Conservation (phyloP, 345 rosid species). For the Gynandropsis gynandra region DNA sequence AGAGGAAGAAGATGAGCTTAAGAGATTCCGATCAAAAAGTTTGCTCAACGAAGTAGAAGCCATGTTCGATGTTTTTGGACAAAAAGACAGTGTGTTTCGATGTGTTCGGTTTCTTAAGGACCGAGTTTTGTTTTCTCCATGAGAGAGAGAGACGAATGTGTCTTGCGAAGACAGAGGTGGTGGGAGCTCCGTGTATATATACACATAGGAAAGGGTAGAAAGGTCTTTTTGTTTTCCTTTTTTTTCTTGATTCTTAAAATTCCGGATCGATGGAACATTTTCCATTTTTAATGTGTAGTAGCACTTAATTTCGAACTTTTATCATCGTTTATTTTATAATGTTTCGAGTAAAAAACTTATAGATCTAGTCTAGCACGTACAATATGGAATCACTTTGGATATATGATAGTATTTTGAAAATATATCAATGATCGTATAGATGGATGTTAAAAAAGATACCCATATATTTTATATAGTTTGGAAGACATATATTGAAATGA, state of each 20-base stretch:
- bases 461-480: too few relatives aligned
- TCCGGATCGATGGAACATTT: too few relatives aligned
- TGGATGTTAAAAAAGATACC: too few relatives aligned
- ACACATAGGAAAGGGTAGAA: not conserved
- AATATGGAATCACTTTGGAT: too few relatives aligned
- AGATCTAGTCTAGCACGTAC: too few relatives aligned
- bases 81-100: slow-evolving; percentile 19
- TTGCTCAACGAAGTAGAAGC: slow-evolving; percentile 17
- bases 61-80: slow-evolving; percentile 5
- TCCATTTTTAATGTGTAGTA: too few relatives aligned
- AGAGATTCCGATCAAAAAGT: slow-evolving; percentile 13
- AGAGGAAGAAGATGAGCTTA: slow-evolving; percentile 20
- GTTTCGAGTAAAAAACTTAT: too few relatives aligned
- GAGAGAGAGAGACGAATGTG: not conserved
- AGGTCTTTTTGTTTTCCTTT: not conserved
- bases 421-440: too few relatives aligned
- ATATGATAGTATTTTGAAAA: too few relatives aligned
- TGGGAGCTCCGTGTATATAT: slow-evolving; percentile 5
- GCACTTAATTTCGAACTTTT: too few relatives aligned
- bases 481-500: too few relatives aligned
- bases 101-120: slow-evolving; percentile 15
- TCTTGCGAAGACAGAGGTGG: not conserved
- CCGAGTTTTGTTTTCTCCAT: slow-evolving; percentile 27
- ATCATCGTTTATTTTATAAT: too few relatives aligned
- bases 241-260: not conserved